A percentile compares a stretch with the other conserved stretches of the same genome.
Evolutionary conservation across 345 rosid genomes (phyloP).

Genomic region (Dimocarpus longan): DNA sequence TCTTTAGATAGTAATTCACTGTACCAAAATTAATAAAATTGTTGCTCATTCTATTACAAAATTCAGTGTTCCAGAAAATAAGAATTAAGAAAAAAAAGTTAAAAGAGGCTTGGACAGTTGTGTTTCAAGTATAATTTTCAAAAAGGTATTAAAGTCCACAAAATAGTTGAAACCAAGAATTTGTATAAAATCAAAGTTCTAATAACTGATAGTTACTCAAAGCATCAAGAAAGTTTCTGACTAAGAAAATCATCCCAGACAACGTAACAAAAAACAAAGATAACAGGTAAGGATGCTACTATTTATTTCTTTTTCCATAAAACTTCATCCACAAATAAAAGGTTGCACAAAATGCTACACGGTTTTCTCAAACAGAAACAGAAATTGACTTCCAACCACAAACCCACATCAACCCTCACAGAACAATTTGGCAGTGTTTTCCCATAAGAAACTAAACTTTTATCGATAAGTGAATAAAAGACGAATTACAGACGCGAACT

Average conservation of each 20-base stretch:
- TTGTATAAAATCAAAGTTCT: background rate
- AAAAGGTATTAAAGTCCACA: background rate
- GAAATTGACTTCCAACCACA: background rate
- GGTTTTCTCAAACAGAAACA: background rate
- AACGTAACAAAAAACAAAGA: too few relatives aligned
- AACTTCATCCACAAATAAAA: background rate
- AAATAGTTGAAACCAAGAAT: background rate
- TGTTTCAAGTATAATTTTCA: background rate
- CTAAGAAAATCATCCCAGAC: too few relatives aligned
- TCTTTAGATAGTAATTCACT: conserved; percentile 90
- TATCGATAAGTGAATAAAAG: background rate
- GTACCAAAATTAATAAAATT: background rate
- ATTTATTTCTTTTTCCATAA: too few relatives aligned
- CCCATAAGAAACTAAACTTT: background rate
- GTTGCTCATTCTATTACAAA: too few relatives aligned
- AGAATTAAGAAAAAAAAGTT: background rate
- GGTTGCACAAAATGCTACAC: background rate
- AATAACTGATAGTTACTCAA: background rate
- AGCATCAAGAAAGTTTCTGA: too few relatives aligned
- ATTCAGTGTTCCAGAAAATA: conserved; percentile 48
- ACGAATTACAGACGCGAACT: background rate
- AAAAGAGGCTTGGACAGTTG: background rate
- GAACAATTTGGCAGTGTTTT: background rate
- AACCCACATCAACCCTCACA: background rate
- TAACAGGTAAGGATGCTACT: too few relatives aligned